A percentile compares a stretch with the other conserved stretches of the same genome.
Conservation (phyloP, 257 asterid species). For the Knoxia roxburghii region DNA sequence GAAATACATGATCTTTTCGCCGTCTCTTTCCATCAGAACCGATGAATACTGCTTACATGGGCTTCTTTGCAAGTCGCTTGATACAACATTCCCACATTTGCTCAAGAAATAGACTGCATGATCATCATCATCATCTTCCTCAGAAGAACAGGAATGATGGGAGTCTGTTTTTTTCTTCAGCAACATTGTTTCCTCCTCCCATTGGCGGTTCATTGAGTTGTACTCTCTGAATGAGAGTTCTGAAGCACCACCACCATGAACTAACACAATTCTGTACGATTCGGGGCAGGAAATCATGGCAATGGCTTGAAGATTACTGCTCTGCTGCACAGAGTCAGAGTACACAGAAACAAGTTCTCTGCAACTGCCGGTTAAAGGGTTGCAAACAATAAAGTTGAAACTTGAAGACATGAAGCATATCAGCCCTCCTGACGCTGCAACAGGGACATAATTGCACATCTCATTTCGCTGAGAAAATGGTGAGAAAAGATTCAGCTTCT, state of each 20-base stretch:
- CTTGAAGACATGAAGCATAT: constrained; percentile 44
- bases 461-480: constrained; percentile 18
- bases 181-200: constrained; percentile 37
- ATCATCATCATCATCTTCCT: constrained; percentile 24
- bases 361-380: constrained; percentile 46
- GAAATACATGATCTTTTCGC: constrained; percentile 46
- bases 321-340: background rate
- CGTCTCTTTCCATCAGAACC: constrained; percentile 24
- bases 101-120: constrained; percentile 55
- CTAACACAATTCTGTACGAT: constrained; percentile 34
- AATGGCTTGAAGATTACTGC: constrained; percentile 43
- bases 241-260: constrained; percentile 56
- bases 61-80: constrained; percentile 55
- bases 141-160: background rate
- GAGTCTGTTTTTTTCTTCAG: constrained; percentile 24
- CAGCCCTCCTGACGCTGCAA: constrained; percentile 72
- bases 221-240: constrained; percentile 40
- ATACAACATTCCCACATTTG: constrained; percentile 76
- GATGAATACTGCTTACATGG: constrained; percentile 81
- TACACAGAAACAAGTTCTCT: constrained; percentile 25
- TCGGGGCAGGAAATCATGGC: constrained; percentile 43
- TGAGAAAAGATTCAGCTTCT: constrained; percentile 27
- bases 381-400: constrained; percentile 36
- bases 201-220: constrained; percentile 31
- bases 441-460: constrained; percentile 39